Evolutionary conservation across 345 rosid species (phyloP), one percentile per base, ranked within the genome.

Genomic region (Rhodamnia rubescens): DNA sequence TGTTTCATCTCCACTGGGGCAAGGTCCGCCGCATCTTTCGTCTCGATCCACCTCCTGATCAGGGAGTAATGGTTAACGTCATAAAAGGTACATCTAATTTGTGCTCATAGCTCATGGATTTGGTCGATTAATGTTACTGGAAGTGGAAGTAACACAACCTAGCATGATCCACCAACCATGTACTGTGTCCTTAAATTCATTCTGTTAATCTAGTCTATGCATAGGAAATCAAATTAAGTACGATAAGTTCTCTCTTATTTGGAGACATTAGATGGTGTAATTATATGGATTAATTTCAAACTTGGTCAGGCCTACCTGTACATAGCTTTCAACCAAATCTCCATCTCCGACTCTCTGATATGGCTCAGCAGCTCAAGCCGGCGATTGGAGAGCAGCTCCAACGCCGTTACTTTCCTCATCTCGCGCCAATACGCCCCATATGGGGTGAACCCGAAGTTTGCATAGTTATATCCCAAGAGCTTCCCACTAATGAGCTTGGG

Each of bases 351-450:
- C 42, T 85, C 87, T 54, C 88, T 84, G 8, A 90, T 75, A 29
- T 83, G 87, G 12, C 56, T 86, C n/a, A 89, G 85, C 40, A 36
- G 42, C 36, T 89, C 86, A 18, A 90, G 86, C 13, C 92, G 88
- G 32, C 83, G 81, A 32, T 44, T 85, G 2, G 94, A 92, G 69
- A 92, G 91, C 21, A 92, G 89, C 85, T 89, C 87, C 4, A 56
- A 15, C 3, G 86, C 85, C 27, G 83, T 78, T 7, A 89, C 44
- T 85, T 90, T 90, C 8, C 91, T 88, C 6, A 86, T 18, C 10
- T 90, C 85, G 8, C 91, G 91, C 94, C 92, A 91, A 40, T 86
- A 89, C 0, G 84, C 11, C 5, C 90, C 92, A 49, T 91, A 88
- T 1, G 91, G 86, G 26, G 88, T 75, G 32, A 92, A 88, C 0